Base-by-base conservation (phyloP, 2,329 filamentous ascomycete species). In the Karstenula rhodostoma region DNA sequence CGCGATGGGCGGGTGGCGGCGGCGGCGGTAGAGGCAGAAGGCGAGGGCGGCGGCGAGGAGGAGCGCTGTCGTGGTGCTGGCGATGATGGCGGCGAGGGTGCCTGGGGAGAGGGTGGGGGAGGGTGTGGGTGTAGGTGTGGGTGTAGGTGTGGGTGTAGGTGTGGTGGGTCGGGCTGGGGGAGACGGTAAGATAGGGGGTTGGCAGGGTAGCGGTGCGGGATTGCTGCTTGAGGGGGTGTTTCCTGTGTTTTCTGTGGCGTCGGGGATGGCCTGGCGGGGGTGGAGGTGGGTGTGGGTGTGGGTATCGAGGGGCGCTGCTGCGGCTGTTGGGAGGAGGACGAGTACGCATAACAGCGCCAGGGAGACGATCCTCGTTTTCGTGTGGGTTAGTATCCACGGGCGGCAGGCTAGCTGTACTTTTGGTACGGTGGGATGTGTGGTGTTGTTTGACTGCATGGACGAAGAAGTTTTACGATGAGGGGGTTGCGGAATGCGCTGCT, bases 251-350 rank as follows among this genome's bases (percentile, higher is more conserved):
- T 68, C 68, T 19, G 51, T 60, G 23, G 50, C 48, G 40, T 73
- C 68, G 12, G 68, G 70, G 19, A 73, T 67, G 13, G 70, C 61
- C 61, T 73, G 70, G n/a, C 68, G 64, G 6, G 44, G 17, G 17
- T 50, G 56, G 4, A 59, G 55, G n/a, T 54, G 42, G 12, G 46
- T 19, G 25, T 58, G 56, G 6, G 33, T 13, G 8, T 53, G 13
- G 19, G 51, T 19, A 15, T 61, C n/a, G 19, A 57, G n/a, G n/a
- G 65, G 60, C 4, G 48, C 44, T 33, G 68, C 59, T 27, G 46
- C 37, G 13, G 60, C 56, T 8, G 54, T 19, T 9, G 62, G 47
- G n/a, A 54, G 51, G 17, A 40, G 9, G 50, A 42, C 15, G 61
- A 25, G 17, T 4, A 68, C 22, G 5, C 50, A 32, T 32, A 33